Conservation (phyloP, 1,139 yeast genomes). For the Nakaseomyces nivariensis region DNA sequence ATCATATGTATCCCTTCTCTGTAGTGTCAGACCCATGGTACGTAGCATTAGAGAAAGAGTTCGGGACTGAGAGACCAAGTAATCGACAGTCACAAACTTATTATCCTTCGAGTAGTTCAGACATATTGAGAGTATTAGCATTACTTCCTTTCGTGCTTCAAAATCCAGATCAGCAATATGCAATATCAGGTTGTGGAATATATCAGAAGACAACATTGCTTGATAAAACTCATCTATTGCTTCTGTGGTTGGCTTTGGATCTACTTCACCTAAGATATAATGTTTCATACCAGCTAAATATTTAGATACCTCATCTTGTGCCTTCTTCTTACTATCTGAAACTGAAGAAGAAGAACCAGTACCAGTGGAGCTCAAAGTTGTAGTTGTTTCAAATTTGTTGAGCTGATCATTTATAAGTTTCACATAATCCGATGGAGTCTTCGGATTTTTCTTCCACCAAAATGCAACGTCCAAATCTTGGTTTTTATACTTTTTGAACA, state of each 20-base stretch:
- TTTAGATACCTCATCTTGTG: constrained; percentile 70
- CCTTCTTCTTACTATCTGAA: constrained; percentile 44
- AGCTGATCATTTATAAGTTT: constrained; percentile 67
- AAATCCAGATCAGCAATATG: constrained; percentile 63
- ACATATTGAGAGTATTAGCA: constrained; percentile 60
- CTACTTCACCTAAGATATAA: constrained; percentile 64
- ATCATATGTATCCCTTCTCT: constrained; percentile 34
- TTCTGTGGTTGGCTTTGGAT: constrained; percentile 63
- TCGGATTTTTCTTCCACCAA: constrained; percentile 83
- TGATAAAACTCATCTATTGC: constrained; percentile 47
- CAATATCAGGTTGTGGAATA: constrained; percentile 49
- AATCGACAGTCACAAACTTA: constrained; percentile 81
- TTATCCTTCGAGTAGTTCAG: constrained; percentile 71
- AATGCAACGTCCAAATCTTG: constrained; percentile 57
- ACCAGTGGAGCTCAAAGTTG: not conserved
- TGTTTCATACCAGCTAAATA: constrained; percentile 58
- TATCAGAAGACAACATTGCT: constrained; percentile 44
- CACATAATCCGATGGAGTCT: constrained; percentile 78
- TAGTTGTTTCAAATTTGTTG: constrained; percentile 43
- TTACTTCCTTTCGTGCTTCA: constrained; percentile 81
- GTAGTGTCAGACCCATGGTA: constrained; percentile 51
- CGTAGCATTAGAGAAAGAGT: constrained; percentile 52
- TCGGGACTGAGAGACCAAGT: constrained; percentile 57
- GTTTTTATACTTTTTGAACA: constrained; percentile 26
- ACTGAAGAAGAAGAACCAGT: constrained; percentile 10